Evolutionary conservation across 345 rosid genomes (phyloP).

Genomic region (Corchorus capsularis): DNA sequence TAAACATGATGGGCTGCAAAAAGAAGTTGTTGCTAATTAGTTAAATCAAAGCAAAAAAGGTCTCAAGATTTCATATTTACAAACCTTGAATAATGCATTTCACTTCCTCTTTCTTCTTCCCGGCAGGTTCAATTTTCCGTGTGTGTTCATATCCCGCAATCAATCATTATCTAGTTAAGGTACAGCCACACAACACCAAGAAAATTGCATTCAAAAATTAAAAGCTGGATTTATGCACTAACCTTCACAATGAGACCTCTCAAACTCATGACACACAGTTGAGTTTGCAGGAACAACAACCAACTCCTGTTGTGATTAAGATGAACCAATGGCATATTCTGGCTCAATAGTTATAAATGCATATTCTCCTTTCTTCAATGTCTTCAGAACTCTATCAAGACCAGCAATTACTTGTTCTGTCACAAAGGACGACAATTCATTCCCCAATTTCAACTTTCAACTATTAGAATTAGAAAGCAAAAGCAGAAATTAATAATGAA

Average conservation of each 20-base stretch:
- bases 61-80: slow-evolving; percentile 48
- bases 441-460: too few relatives aligned
- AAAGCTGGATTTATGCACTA: slow-evolving; percentile 13
- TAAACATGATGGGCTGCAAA: slow-evolving; percentile 69
- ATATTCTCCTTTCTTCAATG: slow-evolving; percentile 91
- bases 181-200: background rate
- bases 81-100: slow-evolving; percentile 70
- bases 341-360: slow-evolving; percentile 72
- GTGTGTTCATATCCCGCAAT: slow-evolving; percentile 82
- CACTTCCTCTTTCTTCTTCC: slow-evolving; percentile 95
- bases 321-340: slow-evolving; percentile 76
- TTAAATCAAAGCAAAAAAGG: background rate
- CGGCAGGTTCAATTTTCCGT: slow-evolving; percentile 86
- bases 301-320: slow-evolving; percentile 72
- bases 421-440: background rate
- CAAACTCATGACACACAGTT: slow-evolving; percentile 72
- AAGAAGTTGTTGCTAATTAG: slow-evolving; percentile 13
- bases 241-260: slow-evolving; percentile 76
- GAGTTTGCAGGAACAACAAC: slow-evolving; percentile 78
- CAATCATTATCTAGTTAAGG: background rate
- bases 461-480: too few relatives aligned
- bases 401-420: slow-evolving; percentile 93
- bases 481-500: too few relatives aligned
- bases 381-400: slow-evolving; percentile 73
- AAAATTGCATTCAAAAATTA: background rate